These are phyloP conservation scores for Westerdykella aurantiaca DNA, from an alignment of 2,329 filamentous ascomycete species.

Conservation along the genomic window DNA sequence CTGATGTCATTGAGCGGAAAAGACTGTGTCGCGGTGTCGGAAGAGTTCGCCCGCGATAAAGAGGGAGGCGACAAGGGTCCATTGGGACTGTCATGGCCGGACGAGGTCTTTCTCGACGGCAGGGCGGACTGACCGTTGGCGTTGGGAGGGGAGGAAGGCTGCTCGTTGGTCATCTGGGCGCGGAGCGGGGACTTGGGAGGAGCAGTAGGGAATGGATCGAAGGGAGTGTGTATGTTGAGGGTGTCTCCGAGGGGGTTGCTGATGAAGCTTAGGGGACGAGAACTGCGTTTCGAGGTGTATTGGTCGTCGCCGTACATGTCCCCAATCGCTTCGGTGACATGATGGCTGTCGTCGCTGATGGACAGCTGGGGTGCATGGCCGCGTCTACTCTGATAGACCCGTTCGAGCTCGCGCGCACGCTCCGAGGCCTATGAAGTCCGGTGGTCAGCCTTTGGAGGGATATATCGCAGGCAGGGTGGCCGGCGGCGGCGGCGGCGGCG, in stretches of 20 bases:
- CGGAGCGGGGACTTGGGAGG: constrained; percentile 39
- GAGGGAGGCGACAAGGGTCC: constrained; percentile 32
- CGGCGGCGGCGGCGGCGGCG: neutral
- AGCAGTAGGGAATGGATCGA: constrained; percentile 27
- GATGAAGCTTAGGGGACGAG: constrained; percentile 71
- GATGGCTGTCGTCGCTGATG: constrained; percentile 84
- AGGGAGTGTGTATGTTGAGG: constrained; percentile 33
- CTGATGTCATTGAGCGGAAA: constrained; percentile 77
- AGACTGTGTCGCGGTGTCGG: constrained; percentile 49
- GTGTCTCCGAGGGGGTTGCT: constrained; percentile 50
- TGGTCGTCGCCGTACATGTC: constrained; percentile 78
- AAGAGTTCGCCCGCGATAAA: constrained; percentile 31
- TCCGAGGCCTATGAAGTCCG: constrained; percentile 31
- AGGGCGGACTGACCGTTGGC: constrained; percentile 14
- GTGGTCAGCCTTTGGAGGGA: constrained; percentile 24
- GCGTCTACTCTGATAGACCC: constrained; percentile 47
- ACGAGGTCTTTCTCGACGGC: constrained; percentile 11
- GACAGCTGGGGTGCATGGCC: constrained; percentile 58
- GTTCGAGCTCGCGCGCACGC: constrained; percentile 44
- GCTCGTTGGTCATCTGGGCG: constrained; percentile 32
- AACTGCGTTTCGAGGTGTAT: constrained; percentile 46
- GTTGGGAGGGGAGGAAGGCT: constrained; percentile 4
- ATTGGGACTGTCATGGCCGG: constrained; percentile 12
- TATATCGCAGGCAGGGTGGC: neutral
- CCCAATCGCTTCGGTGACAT: constrained; percentile 90